Evolutionary conservation across 2,329 filamentous ascomycete species (phyloP).

Genomic region (Lecanicillium sp.): DNA sequence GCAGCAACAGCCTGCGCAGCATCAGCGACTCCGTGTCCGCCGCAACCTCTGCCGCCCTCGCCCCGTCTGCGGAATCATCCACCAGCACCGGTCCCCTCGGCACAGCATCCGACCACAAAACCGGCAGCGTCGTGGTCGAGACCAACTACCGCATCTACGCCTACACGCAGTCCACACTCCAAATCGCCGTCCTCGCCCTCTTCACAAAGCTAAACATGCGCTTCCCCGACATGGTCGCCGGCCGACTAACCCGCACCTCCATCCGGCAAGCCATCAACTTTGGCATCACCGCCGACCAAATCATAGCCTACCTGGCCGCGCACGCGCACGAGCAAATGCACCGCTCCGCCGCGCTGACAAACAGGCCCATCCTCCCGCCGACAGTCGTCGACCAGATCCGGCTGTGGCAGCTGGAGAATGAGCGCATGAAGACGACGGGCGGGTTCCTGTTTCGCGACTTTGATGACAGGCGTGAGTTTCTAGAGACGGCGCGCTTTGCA

Average conservation of each 20-base stretch:
- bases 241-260: conserved; percentile 80
- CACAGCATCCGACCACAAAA: conserved; percentile 32
- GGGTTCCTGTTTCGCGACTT: conserved; percentile 93
- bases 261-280: conserved; percentile 79
- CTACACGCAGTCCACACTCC: conserved; percentile 87
- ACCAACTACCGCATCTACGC: conserved; percentile 98
- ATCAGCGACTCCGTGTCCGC: conserved; percentile 61
- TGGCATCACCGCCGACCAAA: conserved; percentile 91
- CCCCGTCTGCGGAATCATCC: conserved; percentile 21
- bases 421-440: conserved; percentile 75
- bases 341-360: conserved; percentile 48
- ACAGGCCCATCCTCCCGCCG: conserved; percentile 72
- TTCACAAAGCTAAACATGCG: conserved; percentile 84
- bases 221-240: conserved; percentile 85
- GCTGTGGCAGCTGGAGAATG: conserved; percentile 94
- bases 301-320: conserved; percentile 83
- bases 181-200: conserved; percentile 87
- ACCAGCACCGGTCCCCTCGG: conserved; percentile 24
- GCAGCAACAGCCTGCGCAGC: conserved; percentile 61
- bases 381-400: conserved; percentile 97
- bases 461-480: conserved; percentile 60
- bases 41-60: conserved; percentile 40
- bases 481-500: conserved; percentile 66
- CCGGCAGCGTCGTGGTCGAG: conserved; percentile 90
- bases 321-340: conserved; percentile 95